These are phyloP conservation scores for Vitis hybrid DNA, from an alignment of 177 flowering plant genomes.

Conservation along the genomic window DNA sequence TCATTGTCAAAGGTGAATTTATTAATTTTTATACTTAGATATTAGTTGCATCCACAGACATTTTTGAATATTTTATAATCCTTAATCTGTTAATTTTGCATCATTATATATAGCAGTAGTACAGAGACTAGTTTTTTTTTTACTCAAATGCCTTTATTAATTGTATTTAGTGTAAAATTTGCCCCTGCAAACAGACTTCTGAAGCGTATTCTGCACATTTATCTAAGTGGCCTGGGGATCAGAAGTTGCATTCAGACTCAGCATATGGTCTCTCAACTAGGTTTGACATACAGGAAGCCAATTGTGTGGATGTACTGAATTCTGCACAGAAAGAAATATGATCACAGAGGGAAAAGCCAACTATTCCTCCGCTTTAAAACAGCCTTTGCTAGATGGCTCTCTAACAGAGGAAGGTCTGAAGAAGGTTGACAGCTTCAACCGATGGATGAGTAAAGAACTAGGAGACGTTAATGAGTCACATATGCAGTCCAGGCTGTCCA, in stretches of 20 bases:
- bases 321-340: slow-evolving; percentile 23
- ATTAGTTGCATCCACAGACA: no score
- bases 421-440: slow-evolving; percentile 81
- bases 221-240: slow-evolving; percentile 43
- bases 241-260: slow-evolving; percentile 30
- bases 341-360: slow-evolving; percentile 31
- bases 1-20: no score
- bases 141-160: not conserved
- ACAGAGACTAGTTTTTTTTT: not conserved
- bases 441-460: slow-evolving; percentile 90
- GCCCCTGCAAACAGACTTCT: slow-evolving; percentile 24
- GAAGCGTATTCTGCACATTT: slow-evolving; percentile 27
- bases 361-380: slow-evolving; percentile 30
- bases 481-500: slow-evolving; percentile 50
- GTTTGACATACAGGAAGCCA: slow-evolving; percentile 15
- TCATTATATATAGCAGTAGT: no score
- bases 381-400: slow-evolving; percentile 34
- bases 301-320: slow-evolving; percentile 12
- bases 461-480: slow-evolving; percentile 69
- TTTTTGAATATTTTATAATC: no score
- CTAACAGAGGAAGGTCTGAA: slow-evolving; percentile 46
- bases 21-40: no score
- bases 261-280: slow-evolving; percentile 20
- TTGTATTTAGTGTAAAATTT: not conserved
- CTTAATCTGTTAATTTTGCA: no score